Conservation (phyloP, 108 stramenopile species). For the Cyclotella choctawhatcheeana region DNA sequence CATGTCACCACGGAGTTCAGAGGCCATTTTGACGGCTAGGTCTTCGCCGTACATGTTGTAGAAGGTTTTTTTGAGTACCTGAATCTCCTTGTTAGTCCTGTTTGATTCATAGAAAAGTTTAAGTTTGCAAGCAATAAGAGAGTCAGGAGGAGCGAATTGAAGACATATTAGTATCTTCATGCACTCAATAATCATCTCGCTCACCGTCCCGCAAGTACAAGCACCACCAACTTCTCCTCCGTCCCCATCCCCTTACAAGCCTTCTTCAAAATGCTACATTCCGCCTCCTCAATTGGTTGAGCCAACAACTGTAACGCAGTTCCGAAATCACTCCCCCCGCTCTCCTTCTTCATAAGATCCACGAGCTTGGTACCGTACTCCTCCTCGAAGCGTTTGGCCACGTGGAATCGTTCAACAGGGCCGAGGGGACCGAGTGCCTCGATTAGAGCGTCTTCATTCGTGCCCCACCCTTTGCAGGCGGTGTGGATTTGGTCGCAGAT, state of each 20-base stretch:
- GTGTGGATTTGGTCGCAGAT: conserved; percentile 8
- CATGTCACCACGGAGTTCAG: background rate
- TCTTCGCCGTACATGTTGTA: conserved; percentile 6
- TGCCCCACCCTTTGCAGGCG: conserved; percentile 6
- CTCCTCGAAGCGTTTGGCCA: conserved; percentile 6
- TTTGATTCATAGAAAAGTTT: background rate
- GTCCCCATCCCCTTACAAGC: conserved; percentile 1
- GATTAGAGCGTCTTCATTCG: conserved; percentile 4
- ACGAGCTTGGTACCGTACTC: conserved; percentile 1
- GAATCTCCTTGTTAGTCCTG: conserved; percentile 17
- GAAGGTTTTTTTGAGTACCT: conserved; percentile 11
- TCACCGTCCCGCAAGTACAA: conserved; percentile 12
- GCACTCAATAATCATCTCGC: no score
- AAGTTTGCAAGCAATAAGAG: no score
- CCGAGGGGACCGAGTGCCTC: conserved; percentile 8
- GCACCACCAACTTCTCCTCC: conserved; percentile 2
- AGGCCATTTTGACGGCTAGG: conserved; percentile 1
- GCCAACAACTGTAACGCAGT: conserved; percentile 8
- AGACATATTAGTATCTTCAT: no score
- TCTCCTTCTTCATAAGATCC: conserved; percentile 11
- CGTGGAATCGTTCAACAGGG: conserved; percentile 6
- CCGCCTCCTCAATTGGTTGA: conserved; percentile 13
- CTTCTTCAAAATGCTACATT: conserved; percentile 6
- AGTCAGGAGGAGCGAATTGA: no score
- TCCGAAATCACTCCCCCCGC: conserved; percentile 5